Evolutionary conservation across 768 basidiomycete genomes (phyloP).

Genomic region (Suillus bovinus): DNA sequence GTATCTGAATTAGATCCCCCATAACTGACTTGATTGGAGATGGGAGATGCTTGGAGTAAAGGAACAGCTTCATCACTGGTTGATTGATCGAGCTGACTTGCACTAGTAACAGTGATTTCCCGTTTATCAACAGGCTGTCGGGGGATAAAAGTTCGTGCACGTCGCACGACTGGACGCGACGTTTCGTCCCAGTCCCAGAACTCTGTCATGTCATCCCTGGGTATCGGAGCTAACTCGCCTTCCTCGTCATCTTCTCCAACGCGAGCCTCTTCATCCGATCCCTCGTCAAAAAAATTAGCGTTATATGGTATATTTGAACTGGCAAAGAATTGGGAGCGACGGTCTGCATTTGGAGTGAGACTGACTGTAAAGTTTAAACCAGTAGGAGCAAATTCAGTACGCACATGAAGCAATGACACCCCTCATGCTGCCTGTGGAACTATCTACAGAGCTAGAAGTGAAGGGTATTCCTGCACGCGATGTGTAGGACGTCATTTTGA

Average conservation of each 20-base stretch:
- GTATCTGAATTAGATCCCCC: not conserved
- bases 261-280: slow-evolving; percentile 26
- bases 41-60: slow-evolving; percentile 36
- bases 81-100: not conserved
- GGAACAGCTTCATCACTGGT: slow-evolving; percentile 35
- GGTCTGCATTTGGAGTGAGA: slow-evolving; percentile 44
- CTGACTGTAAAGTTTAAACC: slow-evolving; percentile 2
- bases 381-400: slow-evolving; percentile 18
- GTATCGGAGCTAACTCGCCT: slow-evolving; percentile 1
- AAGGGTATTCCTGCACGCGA: slow-evolving; percentile 34
- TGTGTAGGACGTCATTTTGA: slow-evolving; percentile 48
- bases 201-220: slow-evolving; percentile 18
- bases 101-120: not conserved
- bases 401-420: slow-evolving; percentile 65
- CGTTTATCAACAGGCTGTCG: not conserved
- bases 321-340: slow-evolving; percentile 66
- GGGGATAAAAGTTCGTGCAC: slow-evolving; percentile 1
- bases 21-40: not conserved
- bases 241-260: slow-evolving; percentile 19
- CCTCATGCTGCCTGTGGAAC: slow-evolving; percentile 43
- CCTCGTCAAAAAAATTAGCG: slow-evolving; percentile 42
- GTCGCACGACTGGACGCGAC: slow-evolving; percentile 1
- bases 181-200: slow-evolving; percentile 25
- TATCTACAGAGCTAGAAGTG: slow-evolving; percentile 48
- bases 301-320: slow-evolving; percentile 57